Percentiles rank a stretch among this genome's conserved stretches.
phyloP scores from a whole-genome alignment of 2,329 filamentous ascomycete species.

The Aureobasidium pullulans region DNA sequence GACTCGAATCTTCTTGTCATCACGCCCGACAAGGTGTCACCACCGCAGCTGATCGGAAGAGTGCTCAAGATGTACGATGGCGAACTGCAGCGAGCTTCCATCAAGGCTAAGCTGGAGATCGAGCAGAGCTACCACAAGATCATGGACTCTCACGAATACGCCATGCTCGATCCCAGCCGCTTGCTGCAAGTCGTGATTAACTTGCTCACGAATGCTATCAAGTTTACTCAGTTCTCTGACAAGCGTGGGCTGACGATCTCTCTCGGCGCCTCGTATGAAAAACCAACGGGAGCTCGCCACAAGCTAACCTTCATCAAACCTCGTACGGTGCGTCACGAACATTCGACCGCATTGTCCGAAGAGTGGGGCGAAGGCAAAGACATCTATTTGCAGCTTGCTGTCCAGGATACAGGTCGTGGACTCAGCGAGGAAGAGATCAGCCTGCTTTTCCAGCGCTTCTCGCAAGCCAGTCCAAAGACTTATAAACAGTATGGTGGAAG shows the following conservation, averaged over 20 bases:
- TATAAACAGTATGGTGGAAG: slow-evolving; percentile 63
- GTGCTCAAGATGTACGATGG: slow-evolving; percentile 33
- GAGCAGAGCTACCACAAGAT: slow-evolving; percentile 32
- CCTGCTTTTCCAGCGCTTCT: slow-evolving; percentile 59
- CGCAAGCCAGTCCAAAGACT: slow-evolving; percentile 58
- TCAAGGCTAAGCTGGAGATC: slow-evolving; percentile 26
- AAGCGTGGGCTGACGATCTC: slow-evolving; percentile 32
- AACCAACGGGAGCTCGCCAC: slow-evolving; percentile 26
- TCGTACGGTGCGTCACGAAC: slow-evolving; percentile 14
- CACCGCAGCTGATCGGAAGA: slow-evolving; percentile 28
- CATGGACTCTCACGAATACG: slow-evolving; percentile 26
- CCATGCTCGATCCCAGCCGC: slow-evolving; percentile 36
- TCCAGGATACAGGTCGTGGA: slow-evolving; percentile 31
- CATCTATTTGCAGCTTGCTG: slow-evolving; percentile 30
- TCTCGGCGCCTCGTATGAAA: slow-evolving; percentile 28
- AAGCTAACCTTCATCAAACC: slow-evolving; percentile 28
- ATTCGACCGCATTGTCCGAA: slow-evolving; percentile 17
- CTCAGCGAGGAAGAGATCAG: slow-evolving; percentile 28
- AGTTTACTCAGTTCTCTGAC: slow-evolving; percentile 35
- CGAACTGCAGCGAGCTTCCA: slow-evolving; percentile 30
- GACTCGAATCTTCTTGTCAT: slow-evolving; percentile 30
- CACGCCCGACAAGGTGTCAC: slow-evolving; percentile 33
- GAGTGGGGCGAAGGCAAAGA: slow-evolving; percentile 32
- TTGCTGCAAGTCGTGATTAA: slow-evolving; percentile 38
- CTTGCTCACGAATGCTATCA: slow-evolving; percentile 41